Conservation (phyloP, 2,329 filamentous ascomycete species). For the Botrytis deweyae region DNA sequence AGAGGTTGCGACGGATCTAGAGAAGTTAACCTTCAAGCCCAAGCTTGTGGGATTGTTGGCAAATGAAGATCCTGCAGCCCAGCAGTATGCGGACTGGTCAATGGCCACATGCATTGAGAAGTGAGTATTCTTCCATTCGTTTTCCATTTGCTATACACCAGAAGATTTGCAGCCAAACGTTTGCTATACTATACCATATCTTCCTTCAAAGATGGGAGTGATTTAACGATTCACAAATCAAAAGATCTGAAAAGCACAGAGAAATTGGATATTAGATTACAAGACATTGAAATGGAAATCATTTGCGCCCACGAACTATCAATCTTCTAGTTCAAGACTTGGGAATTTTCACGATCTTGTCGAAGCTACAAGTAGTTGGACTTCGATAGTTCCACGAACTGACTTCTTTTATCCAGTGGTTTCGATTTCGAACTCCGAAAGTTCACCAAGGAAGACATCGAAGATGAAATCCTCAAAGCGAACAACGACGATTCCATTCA, state of each 20-base stretch:
- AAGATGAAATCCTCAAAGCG: conserved; percentile 82
- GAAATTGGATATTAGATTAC: neutral
- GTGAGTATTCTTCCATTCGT: conserved; percentile 55
- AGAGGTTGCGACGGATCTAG: conserved; percentile 75
- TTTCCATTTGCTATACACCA: neutral
- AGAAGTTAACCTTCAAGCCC: conserved; percentile 69
- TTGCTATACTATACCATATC: neutral
- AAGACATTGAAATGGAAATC: neutral
- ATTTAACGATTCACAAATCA: neutral
- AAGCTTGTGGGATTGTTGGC: conserved; percentile 88
- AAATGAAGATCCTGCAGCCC: conserved; percentile 84
- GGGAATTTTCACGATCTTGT: neutral
- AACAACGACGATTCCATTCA: conserved; percentile 77
- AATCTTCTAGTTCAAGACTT: neutral
- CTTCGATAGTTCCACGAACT: conserved; percentile 5
- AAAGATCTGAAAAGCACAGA: neutral
- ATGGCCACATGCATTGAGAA: conserved; percentile 95
- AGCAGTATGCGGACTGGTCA: conserved; percentile 96
- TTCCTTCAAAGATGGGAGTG: too few relatives aligned
- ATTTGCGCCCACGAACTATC: neutral
- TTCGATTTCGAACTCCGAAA: conserved; percentile 85
- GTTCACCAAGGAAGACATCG: conserved; percentile 82
- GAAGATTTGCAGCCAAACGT: too few relatives aligned
- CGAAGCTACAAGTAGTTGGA: neutral
- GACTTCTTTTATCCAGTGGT: conserved; percentile 55